Conservation (phyloP, 1,139 yeast species). For the Hansenula sp. region DNA sequence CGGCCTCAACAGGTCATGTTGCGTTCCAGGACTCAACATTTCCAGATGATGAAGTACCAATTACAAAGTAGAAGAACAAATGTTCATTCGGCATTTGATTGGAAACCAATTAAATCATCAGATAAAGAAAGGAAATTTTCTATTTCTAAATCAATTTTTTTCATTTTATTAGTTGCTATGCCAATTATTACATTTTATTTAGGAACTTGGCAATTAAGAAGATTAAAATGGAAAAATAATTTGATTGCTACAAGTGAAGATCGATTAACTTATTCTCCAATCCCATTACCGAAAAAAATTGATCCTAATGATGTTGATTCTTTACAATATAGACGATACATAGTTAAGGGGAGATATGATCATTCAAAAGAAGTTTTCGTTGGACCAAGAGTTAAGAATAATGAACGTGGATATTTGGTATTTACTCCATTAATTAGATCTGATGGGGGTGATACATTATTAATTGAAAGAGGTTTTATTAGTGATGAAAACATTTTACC, state of each 20-base stretch:
- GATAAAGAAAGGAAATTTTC: conserved; percentile 29
- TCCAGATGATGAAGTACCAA: not conserved
- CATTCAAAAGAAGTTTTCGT: conserved; percentile 87
- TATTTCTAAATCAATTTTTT: conserved; percentile 43
- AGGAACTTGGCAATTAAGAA: conserved; percentile 90
- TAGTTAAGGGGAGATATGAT: conserved; percentile 70
- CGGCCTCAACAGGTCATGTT: no score
- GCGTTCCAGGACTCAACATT: no score
- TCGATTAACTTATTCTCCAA: conserved; percentile 67
- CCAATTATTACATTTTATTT: conserved; percentile 82
- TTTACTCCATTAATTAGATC: conserved; percentile 79
- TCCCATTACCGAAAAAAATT: conserved; percentile 61
- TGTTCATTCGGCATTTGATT: conserved; percentile 58
- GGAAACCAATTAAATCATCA: conserved; percentile 70
- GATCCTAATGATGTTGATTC: conserved; percentile 53
- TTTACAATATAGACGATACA: conserved; percentile 78
- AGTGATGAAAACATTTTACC: conserved; percentile 70
- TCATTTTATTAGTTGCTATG: conserved; percentile 71
- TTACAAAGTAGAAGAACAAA: not conserved
- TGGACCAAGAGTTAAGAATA: conserved; percentile 83
- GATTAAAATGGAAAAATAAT: conserved; percentile 87
- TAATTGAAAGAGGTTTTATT: conserved; percentile 94
- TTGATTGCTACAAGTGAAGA: conserved; percentile 82
- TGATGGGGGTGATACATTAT: conserved; percentile 66
- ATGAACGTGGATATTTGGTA: conserved; percentile 67